Evolutionary conservation across 2,329 filamentous ascomycete species (phyloP).

Genomic region (Neofusicoccum cordaticola): DNA sequence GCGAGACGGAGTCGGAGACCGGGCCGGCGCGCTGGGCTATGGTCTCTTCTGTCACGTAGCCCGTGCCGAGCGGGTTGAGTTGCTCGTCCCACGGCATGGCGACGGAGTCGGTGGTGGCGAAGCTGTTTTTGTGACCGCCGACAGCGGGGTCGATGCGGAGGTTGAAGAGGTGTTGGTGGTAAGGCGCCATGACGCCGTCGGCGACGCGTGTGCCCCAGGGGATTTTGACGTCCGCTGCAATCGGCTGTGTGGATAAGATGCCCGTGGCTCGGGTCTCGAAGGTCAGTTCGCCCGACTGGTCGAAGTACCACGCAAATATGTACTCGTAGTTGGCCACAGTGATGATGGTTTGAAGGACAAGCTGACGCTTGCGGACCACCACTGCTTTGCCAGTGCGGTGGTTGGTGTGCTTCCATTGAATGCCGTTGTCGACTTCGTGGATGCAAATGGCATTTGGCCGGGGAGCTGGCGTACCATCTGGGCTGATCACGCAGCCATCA

Average conservation of each 20-base stretch:
- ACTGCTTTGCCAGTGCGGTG: slow-evolving; percentile 35
- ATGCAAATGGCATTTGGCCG: slow-evolving; percentile 45
- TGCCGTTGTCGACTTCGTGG: slow-evolving; percentile 40
- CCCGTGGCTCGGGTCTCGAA: slow-evolving; percentile 46
- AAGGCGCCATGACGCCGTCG: slow-evolving; percentile 42
- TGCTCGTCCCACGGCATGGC: slow-evolving; percentile 20
- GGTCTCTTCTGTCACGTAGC: not conserved
- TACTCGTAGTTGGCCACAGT: slow-evolving; percentile 47
- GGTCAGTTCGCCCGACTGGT: slow-evolving; percentile 40
- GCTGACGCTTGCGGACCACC: slow-evolving; percentile 32
- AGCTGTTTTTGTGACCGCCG: slow-evolving; percentile 36
- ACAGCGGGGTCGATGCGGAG: slow-evolving; percentile 45
- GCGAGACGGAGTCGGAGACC: slow-evolving; percentile 22
- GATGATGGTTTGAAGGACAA: slow-evolving; percentile 41
- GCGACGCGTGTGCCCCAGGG: slow-evolving; percentile 41
- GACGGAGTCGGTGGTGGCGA: slow-evolving; percentile 29
- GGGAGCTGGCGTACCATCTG: slow-evolving; percentile 34
- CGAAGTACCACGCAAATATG: slow-evolving; percentile 44
- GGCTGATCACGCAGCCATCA: slow-evolving; percentile 37
- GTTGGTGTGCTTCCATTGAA: slow-evolving; percentile 43
- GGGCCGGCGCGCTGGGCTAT: slow-evolving; percentile 20
- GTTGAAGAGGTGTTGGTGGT: slow-evolving; percentile 46
- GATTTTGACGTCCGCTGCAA: slow-evolving; percentile 33
- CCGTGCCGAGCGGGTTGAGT: slow-evolving; percentile 11
- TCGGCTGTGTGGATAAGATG: slow-evolving; percentile 42